Base-by-base conservation (phyloP, 1,284 basidiomycete species). In the Puccinia triticina region DNA sequence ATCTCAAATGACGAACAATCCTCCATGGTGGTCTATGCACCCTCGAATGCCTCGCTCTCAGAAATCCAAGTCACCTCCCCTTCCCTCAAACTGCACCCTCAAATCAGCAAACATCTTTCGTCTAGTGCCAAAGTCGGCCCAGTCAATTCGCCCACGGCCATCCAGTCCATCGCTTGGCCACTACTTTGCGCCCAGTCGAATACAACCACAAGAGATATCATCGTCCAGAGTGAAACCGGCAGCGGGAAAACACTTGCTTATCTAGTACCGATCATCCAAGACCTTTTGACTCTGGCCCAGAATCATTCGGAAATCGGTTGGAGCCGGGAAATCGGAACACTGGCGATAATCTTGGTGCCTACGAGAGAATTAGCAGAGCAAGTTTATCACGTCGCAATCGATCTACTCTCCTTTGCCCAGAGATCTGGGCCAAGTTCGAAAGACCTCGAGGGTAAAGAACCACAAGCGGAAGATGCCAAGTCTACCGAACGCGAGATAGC, bases 221-320 rank as follows among this genome's bases (percentile, higher is more conserved):
- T 99, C 86, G 93, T 99, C 78, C 96, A 98, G 87, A 94, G 95
- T 5, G 96, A 99, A 87, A 99, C 97, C 0, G 97, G 97, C 83
- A 98, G 96, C 0, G 97, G 97, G 85, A 99, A 99, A 88, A 99
- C 96, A 0, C 89, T 99, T 32, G 91, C 96, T 2, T 99, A 94
- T 88, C 91, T 99, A 23, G 91, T 99, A 4, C 97, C 97, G 26
- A 95, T 99, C 87, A 90, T 99, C 57, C 95, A 99, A 85, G 94
- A 96, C 86, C 91, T 97, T 61, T 90, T 99, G 40, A 94, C 95
- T 0, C 89, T 99, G 50, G 94, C 94, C 79, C 91, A 91, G 95
- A 94, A 86, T 66, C 14, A 50, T 26, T 16, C 95, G 53, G 73
- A 83, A 83, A 78, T 81, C 76, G 40, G 84, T 77, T 67, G 96